Conservation (phyloP, 2,329 filamentous ascomycete genomes). For the Cordyceps farinosa region DNA sequence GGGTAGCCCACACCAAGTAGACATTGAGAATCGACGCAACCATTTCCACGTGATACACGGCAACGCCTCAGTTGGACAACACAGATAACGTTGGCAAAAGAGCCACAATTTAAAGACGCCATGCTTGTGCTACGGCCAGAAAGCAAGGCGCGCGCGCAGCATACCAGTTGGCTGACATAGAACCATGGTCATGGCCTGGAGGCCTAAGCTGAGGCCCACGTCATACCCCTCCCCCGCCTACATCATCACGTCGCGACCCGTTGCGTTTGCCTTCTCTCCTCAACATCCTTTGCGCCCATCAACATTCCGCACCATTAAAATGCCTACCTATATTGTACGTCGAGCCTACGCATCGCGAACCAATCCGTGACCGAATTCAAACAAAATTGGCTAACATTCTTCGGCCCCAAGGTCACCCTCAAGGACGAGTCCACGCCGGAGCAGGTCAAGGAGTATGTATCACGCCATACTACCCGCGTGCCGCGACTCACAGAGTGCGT, state of each 20-base stretch:
- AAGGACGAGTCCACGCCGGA: constrained; percentile 65
- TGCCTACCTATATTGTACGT: constrained; percentile 56
- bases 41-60: neutral
- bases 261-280: constrained; percentile 10
- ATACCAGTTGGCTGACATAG: neutral
- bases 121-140: neutral
- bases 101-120: neutral
- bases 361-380: too few species aligned
- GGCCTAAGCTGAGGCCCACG: constrained; percentile 2
- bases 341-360: neutral
- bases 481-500: neutral
- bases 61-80: neutral
- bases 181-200: neutral
- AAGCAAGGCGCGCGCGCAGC: constrained; percentile 1
- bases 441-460: constrained; percentile 63
- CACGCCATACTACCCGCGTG: neutral
- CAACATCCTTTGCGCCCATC: constrained; percentile 3
- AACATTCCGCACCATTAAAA: constrained; percentile 31
- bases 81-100: neutral
- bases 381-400: neutral
- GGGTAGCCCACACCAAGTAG: neutral
- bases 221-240: constrained; percentile 18
- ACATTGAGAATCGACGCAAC: neutral
- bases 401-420: constrained; percentile 64
- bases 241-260: constrained; percentile 13